Percentiles rank a stretch among this genome's conserved stretches.
Conservation (phyloP, 306 rosid species). For the Betula pendula region DNA sequence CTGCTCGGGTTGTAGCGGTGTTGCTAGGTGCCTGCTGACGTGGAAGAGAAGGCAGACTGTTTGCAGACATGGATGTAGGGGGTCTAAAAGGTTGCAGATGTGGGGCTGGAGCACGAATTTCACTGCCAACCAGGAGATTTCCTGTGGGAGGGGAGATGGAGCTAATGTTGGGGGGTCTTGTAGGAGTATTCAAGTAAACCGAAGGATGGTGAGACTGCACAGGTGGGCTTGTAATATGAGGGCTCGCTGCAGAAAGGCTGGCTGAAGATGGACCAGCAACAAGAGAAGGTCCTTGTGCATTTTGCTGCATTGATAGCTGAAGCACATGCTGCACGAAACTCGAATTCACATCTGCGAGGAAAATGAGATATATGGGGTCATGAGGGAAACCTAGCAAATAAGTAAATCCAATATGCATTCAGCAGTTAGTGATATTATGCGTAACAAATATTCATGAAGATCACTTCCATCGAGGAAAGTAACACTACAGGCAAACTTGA, state of each 20-base stretch:
- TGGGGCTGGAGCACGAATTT: conserved; percentile 69
- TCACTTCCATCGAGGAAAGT: not conserved
- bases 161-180: conserved; percentile 45
- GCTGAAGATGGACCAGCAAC: conserved; percentile 29
- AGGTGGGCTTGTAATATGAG: conserved; percentile 31
- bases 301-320: conserved; percentile 41
- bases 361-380: not conserved
- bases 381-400: not conserved
- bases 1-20: conserved; percentile 28
- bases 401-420: not conserved
- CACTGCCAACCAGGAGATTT: conserved; percentile 44
- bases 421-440: too few relatives aligned
- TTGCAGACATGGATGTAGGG: conserved; percentile 33
- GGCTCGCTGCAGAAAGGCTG: conserved; percentile 27
- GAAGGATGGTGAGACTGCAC: conserved; percentile 29
- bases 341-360: conserved; percentile 44
- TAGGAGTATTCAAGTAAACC: conserved; percentile 30
- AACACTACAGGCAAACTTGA: not conserved
- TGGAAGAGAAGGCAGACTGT: conserved; percentile 27
- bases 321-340: conserved; percentile 35
- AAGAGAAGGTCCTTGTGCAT: conserved; percentile 29
- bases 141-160: conserved; percentile 38
- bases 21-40: conserved; percentile 40
- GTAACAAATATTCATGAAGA: not conserved
- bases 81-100: conserved; percentile 67